Base-by-base conservation (phyloP, 495 filamentous ascomycete genomes). In the Oidiodendron maius region DNA sequence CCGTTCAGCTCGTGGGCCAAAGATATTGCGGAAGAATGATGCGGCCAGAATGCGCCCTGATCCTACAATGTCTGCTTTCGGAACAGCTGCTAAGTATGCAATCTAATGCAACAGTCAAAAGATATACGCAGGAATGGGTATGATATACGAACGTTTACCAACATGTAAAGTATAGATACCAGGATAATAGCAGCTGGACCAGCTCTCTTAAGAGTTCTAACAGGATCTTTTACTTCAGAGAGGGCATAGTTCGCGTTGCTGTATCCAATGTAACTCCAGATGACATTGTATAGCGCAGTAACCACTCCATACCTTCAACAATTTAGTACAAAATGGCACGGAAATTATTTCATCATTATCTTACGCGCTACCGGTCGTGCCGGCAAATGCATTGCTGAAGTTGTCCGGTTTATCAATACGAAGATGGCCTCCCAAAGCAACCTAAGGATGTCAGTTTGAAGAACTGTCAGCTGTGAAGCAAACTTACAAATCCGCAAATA, bases 61-160 rank as follows among this genome's bases (percentile, higher is more conserved):
- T 3, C 66, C 65, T 8, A 80, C 64, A 54, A 87, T 76, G 40
- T 85, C 78, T 15, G 75, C 70, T 50, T 78, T 80, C 17, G 80
- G 71, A 4, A 86, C 80, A 0, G 79, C 83, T 3, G 79, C 80
- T 51, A 87, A 86, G 61, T 86, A 87, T 46, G 83, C 82, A 40
- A 57, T 57, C 53, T 56, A 20, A 3, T n/a, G 30, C 24, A 40
- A 26, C 8, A 26, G 13, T 37, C 5, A 15, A 18, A 17, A 11
- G 8, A 32, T 35, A 35, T 24, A 38, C 4, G 12, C 18, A 28
- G 20, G 40, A 21, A 11, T 16, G 15, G 30, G 35, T 5, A 26
- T 15, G 26, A 24, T 5, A 1, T 18, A 50, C 46, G 10, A 24
- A 87, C 76, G 63, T 87, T 86, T 56, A 75, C 77, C 20, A 86